These are phyloP conservation scores for Streptanthus diversifolius DNA, from an alignment of 345 rosid species.

Conservation along the genomic window DNA sequence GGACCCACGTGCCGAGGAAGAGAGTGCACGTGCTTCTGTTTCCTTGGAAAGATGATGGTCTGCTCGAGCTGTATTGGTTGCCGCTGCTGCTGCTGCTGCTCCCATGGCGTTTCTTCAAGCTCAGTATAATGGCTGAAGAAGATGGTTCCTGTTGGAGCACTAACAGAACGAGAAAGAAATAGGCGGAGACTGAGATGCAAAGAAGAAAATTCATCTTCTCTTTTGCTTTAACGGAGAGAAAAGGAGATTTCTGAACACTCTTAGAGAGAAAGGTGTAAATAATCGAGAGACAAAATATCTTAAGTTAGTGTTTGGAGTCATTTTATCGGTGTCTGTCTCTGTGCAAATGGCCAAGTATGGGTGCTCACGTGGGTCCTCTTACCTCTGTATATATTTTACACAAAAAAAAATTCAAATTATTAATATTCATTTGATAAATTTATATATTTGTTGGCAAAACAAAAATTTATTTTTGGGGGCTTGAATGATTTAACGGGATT, in stretches of 20 bases:
- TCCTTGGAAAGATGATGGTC: constrained; percentile 49
- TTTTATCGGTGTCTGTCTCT: constrained; percentile 24
- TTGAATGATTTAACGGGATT: background rate
- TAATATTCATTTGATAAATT: constrained; percentile 8
- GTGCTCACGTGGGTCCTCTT: constrained; percentile 38
- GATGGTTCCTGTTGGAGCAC: constrained; percentile 33
- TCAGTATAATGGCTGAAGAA: constrained; percentile 57
- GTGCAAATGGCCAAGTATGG: constrained; percentile 26
- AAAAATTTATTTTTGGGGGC: background rate
- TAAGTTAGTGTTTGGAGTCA: background rate
- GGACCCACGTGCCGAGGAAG: constrained; percentile 66
- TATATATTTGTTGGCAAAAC: too few relatives aligned
- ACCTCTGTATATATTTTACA: constrained; percentile 8
- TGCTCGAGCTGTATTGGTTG: constrained; percentile 44
- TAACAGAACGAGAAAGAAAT: constrained; percentile 28
- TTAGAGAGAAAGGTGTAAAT: background rate
- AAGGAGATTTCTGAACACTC: background rate
- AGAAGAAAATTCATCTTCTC: constrained; percentile 18
- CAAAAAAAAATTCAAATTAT: background rate
- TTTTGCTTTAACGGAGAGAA: background rate
- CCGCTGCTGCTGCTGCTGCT: constrained; percentile 23
- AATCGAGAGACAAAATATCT: constrained; percentile 32
- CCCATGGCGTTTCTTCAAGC: constrained; percentile 58
- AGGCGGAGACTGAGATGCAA: constrained; percentile 30
- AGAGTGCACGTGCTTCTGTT: constrained; percentile 51